Percentiles rank a stretch among this genome's conserved stretches.
Evolutionary conservation across 2,329 filamentous ascomycete species (phyloP).

Genomic region (Ciborinia camelliae): DNA sequence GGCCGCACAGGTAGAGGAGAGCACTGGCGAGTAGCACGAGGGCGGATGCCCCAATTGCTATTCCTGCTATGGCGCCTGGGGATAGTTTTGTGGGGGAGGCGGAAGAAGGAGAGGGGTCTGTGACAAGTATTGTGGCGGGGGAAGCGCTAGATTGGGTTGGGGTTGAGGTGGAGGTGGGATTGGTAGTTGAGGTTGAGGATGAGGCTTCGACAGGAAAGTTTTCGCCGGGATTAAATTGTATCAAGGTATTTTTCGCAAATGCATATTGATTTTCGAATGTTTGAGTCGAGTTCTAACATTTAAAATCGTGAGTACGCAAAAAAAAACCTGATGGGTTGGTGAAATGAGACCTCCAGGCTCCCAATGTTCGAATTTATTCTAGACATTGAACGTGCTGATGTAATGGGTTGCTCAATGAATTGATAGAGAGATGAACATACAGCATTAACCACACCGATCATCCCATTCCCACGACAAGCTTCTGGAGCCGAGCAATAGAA

Average conservation of each 20-base stretch:
- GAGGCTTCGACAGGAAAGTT: conserved; percentile 27
- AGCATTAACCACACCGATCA: conserved; percentile 77
- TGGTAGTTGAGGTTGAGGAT: conserved; percentile 15
- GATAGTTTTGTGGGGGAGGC: conserved; percentile 11
- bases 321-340: too few relatives aligned
- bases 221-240: conserved; percentile 29
- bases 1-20: conserved; percentile 30
- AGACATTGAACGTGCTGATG: too few relatives aligned
- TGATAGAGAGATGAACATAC: conserved; percentile 41
- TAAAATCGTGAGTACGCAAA: neutral
- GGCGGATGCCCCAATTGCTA: conserved; percentile 28
- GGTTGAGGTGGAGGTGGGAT: conserved; percentile 21
- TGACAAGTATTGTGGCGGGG: neutral
- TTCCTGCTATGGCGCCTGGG: conserved; percentile 30
- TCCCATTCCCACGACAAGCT: conserved; percentile 61
- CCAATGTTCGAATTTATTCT: too few relatives aligned
- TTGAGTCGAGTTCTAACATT: conserved; percentile 28
- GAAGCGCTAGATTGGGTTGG: conserved; percentile 14
- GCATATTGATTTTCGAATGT: conserved; percentile 28
- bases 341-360: too few relatives aligned
- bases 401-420: conserved; percentile 1
- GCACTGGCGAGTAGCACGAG: conserved; percentile 25
- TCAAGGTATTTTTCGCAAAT: conserved; percentile 26
- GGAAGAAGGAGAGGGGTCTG: neutral
- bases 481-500: conserved; percentile 67